Evolutionary conservation across 306 rosid genomes (phyloP).

Genomic region (Malus sieversii): DNA sequence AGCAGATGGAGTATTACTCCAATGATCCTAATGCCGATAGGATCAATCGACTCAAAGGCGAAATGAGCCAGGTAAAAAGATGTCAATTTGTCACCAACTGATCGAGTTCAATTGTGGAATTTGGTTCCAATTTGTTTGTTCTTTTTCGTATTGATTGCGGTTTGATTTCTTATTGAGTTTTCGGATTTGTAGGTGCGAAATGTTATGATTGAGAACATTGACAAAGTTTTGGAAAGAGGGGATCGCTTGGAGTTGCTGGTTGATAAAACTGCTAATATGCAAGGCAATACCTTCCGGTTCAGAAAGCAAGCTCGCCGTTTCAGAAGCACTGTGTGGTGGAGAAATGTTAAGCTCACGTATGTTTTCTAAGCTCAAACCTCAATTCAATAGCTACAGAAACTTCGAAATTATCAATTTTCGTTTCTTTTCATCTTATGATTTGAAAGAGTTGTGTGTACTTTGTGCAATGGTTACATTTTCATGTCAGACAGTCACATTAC

Average conservation of each 20-base stretch:
- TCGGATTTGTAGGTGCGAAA: conserved; percentile 52
- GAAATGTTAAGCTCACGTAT: conserved; percentile 91
- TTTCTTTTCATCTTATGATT: not conserved
- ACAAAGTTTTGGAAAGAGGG: conserved; percentile 92
- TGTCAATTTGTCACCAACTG: not conserved
- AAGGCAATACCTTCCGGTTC: conserved; percentile 89
- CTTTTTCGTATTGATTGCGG: not conserved
- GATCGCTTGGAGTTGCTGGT: conserved; percentile 93
- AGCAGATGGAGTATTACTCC: conserved; percentile 83
- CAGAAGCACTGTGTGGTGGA: conserved; percentile 93
- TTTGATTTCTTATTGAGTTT: not conserved
- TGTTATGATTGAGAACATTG: conserved; percentile 97
- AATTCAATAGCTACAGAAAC: not conserved
- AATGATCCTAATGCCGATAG: conserved; percentile 95
- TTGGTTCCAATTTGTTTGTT: not conserved
- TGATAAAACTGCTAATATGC: conserved; percentile 89
- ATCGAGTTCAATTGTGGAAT: not conserved
- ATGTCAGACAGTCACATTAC: not conserved
- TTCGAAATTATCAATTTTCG: not conserved
- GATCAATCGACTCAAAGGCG: conserved; percentile 89
- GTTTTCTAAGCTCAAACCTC: conserved; percentile 23
- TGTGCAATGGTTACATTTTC: not conserved
- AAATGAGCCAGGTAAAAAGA: conserved; percentile 86
- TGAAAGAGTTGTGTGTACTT: not conserved
- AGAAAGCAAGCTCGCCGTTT: conserved; percentile 97